These are phyloP conservation scores for Penicillium sp. DNA, from an alignment of 2,329 filamentous ascomycete genomes.

Conservation along the genomic window DNA sequence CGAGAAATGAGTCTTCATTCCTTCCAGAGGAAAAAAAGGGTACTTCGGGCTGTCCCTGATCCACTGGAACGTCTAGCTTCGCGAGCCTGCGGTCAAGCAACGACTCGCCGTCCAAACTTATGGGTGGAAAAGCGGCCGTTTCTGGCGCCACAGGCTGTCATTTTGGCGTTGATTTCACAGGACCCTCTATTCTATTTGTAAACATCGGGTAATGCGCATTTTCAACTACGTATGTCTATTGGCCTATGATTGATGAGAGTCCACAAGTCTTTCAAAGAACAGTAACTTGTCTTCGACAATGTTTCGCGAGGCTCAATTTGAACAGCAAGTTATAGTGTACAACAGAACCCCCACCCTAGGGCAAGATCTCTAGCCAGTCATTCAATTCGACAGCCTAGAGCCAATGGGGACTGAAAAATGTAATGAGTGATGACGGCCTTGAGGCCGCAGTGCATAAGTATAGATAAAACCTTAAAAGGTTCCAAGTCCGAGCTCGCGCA, in stretches of 20 bases:
- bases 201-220: background rate
- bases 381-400: background rate
- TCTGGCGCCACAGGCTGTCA: no score
- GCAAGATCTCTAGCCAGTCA: background rate
- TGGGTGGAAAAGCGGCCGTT: no score
- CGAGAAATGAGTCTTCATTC: no score
- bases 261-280: background rate
- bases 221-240: background rate
- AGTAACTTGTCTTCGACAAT: background rate
- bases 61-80: no score
- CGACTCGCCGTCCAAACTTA: no score
- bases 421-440: constrained; percentile 10
- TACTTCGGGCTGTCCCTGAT: no score
- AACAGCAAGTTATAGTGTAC: background rate
- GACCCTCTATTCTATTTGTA: no score
- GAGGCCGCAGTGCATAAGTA: constrained; percentile 11
- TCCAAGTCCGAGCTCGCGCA: constrained; percentile 5
- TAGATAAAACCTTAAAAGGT: constrained; percentile 14
- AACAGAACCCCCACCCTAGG: background rate
- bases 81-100: no score
- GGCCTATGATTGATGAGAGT: background rate
- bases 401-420: background rate
- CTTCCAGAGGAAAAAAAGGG: no score
- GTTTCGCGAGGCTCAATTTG: background rate
- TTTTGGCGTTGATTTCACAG: no score